A percentile compares a stretch with the other conserved stretches of the same genome.
These are phyloP conservation scores for Phanerochaete sordida DNA, from an alignment of 768 basidiomycete species.

Conservation along the genomic window DNA sequence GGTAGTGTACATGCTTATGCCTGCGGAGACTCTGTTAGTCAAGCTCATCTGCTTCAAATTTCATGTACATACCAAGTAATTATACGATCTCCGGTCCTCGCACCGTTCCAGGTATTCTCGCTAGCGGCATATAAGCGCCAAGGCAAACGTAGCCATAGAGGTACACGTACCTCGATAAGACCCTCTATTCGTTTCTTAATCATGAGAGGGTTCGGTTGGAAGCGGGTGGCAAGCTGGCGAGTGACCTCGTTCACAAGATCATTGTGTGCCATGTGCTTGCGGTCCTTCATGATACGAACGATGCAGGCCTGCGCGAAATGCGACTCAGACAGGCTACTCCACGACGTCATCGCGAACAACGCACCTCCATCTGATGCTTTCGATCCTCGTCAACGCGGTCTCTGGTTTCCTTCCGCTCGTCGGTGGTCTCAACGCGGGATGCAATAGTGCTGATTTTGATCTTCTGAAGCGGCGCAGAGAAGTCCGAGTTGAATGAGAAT, in stretches of 20 bases:
- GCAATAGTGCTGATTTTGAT: constrained; percentile 93
- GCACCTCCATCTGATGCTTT: constrained; percentile 83
- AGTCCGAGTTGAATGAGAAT: constrained; percentile 87
- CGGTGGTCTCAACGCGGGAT: constrained; percentile 79
- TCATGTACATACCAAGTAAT: constrained; percentile 49
- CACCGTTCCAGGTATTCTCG: constrained; percentile 93
- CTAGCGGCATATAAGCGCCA: constrained; percentile 34
- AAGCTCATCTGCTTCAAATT: too few relatives aligned
- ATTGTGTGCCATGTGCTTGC: constrained; percentile 85
- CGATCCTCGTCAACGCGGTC: constrained; percentile 91
- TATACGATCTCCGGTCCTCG: constrained; percentile 85
- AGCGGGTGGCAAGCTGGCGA: constrained; percentile 77
- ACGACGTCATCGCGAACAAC: constrained; percentile 18
- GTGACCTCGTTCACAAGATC: constrained; percentile 91
- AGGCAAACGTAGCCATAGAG: not conserved
- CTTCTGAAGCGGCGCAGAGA: constrained; percentile 77
- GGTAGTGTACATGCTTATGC: constrained; percentile 1
- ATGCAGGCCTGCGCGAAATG: constrained; percentile 81
- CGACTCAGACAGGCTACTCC: constrained; percentile 2
- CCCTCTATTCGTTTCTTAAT: constrained; percentile 95
- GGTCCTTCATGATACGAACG: constrained; percentile 96
- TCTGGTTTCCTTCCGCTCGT: constrained; percentile 88
- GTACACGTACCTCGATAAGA: constrained; percentile 76
- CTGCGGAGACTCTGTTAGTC: not conserved
- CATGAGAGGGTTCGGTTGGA: constrained; percentile 77